Conservation (phyloP, 78 protist species). For the Dictyostelium purpureum region DNA sequence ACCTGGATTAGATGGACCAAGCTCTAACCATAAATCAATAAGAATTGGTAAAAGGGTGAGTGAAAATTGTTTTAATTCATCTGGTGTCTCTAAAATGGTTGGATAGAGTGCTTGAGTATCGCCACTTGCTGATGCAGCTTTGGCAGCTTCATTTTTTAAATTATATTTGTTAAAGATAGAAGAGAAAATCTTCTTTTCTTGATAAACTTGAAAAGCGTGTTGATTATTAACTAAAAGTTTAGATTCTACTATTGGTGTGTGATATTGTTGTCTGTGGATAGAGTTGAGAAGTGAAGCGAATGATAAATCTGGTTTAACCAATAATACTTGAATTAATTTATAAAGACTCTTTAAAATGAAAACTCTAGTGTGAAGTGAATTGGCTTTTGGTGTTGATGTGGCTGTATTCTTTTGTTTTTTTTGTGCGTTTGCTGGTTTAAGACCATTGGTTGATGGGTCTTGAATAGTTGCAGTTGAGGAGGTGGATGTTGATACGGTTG, state of each 20-base stretch:
- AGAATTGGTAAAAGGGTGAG: constrained; percentile 3
- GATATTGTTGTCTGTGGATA: background rate
- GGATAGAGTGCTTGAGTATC: background rate
- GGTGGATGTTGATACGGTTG: constrained; percentile 1
- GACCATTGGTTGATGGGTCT: background rate
- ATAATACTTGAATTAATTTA: constrained; percentile 8
- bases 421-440: background rate
- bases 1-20: constrained; percentile 39
- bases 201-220: background rate
- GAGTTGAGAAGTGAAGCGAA: background rate
- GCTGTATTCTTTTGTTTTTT: background rate
- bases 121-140: background rate
- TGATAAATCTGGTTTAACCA: constrained; percentile 5
- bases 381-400: background rate
- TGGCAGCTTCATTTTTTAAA: background rate
- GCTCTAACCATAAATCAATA: constrained; percentile 64
- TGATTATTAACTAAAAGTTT: background rate
- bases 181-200: background rate
- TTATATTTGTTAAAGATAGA: background rate
- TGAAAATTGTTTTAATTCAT: constrained; percentile 4
- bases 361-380: constrained; percentile 7
- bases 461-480: background rate
- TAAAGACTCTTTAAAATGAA: constrained; percentile 5
- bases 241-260: background rate
- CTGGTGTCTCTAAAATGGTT: constrained; percentile 25